Evolutionary conservation across 306 rosid species (phyloP).

Genomic region (Sphenostylis stenocarpa): DNA sequence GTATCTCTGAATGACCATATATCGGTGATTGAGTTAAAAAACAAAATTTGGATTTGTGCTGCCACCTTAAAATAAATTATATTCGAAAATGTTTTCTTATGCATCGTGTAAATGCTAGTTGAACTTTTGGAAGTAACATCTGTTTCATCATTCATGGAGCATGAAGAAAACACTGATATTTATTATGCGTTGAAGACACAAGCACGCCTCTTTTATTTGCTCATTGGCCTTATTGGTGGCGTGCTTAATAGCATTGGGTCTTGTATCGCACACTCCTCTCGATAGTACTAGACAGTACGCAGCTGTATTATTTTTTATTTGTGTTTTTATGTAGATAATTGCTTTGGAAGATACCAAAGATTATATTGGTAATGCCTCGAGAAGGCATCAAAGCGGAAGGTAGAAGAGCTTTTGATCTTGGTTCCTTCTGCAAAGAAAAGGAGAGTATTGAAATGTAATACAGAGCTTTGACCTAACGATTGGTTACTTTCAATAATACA

Average conservation of each 20-base stretch:
- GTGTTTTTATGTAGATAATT: constrained; percentile 52
- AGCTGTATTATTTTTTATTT: not conserved
- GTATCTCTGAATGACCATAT: not conserved
- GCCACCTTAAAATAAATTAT: not conserved
- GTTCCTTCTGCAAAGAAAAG: constrained; percentile 28
- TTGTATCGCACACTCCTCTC: not conserved
- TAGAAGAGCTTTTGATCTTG: constrained; percentile 60
- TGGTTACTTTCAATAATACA: constrained; percentile 28
- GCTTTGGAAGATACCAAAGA: constrained; percentile 70
- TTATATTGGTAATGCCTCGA: constrained; percentile 55
- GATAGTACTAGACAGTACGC: not conserved
- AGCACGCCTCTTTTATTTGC: not conserved
- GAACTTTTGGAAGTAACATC: not conserved
- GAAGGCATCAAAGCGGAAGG: constrained; percentile 40
- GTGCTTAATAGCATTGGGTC: not conserved
- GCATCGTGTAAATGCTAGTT: not conserved
- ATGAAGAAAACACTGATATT: not conserved
- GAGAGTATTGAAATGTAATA: not conserved
- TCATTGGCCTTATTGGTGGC: not conserved
- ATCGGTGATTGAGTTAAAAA: not conserved
- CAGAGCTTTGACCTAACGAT: not conserved
- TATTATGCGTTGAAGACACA: not conserved
- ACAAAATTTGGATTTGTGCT: constrained; percentile 1
- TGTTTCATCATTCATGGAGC: not conserved
- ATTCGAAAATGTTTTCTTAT: not conserved